phyloP scores from a whole-genome alignment of 805 yeast species.

The Kluyveromyces siamensis region DNA sequence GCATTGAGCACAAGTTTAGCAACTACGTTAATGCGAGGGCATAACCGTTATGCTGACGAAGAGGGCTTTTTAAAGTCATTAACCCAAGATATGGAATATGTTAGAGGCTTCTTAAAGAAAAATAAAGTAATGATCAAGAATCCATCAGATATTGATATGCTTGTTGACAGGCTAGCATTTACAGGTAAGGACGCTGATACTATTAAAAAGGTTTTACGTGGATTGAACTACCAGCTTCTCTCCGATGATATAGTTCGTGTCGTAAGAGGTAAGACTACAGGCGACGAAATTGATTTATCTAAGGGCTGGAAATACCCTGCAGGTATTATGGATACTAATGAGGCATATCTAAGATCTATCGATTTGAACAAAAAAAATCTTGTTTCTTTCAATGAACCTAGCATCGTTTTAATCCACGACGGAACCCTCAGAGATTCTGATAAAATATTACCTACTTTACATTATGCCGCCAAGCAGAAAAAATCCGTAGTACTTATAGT shows the following conservation, averaged over 20 bases:
- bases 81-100: slow-evolving; percentile 6
- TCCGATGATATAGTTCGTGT: slow-evolving; percentile 26
- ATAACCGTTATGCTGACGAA: slow-evolving; percentile 11
- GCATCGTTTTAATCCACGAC: slow-evolving; percentile 21
- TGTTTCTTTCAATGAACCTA: slow-evolving; percentile 13
- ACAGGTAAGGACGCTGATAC: slow-evolving; percentile 10
- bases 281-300: slow-evolving; percentile 23
- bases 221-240: slow-evolving; percentile 18
- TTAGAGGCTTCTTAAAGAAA: slow-evolving; percentile 9
- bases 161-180: slow-evolving; percentile 10
- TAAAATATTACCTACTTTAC: slow-evolving; percentile 20
- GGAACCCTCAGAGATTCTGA: slow-evolving; percentile 21
- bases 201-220: slow-evolving; percentile 12
- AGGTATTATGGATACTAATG: slow-evolving; percentile 21
- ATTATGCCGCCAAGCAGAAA: slow-evolving; percentile 16
- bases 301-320: slow-evolving; percentile 25
- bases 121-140: slow-evolving; percentile 10
- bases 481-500: slow-evolving; percentile 20
- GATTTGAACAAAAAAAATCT: slow-evolving; percentile 18
- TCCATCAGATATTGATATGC: slow-evolving; percentile 10
- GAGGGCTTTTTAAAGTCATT: neutral
- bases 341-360: slow-evolving; percentile 22
- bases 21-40: slow-evolving; percentile 9
- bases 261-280: slow-evolving; percentile 17
- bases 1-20: slow-evolving; percentile 16